Percentiles rank a stretch among this genome's conserved stretches.
Evolutionary conservation across 306 rosid species (phyloP).

Genomic region (Lupinus albus): DNA sequence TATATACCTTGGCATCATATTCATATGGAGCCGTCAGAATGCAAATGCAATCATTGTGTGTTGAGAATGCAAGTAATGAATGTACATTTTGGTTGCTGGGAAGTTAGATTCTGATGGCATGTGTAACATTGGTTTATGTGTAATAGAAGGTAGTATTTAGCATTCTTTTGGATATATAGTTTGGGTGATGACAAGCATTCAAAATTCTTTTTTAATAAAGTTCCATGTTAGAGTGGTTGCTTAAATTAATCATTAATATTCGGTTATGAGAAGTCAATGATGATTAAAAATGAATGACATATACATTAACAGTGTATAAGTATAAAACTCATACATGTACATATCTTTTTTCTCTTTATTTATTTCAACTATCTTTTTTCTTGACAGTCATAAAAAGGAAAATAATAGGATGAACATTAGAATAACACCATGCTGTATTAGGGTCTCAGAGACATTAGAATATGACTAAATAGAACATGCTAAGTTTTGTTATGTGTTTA

Average conservation of each 20-base stretch:
- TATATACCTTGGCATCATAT: conserved; percentile 34
- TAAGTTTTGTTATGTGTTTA: too few species aligned
- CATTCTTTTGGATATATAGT: conserved; percentile 48
- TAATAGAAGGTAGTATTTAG: conserved; percentile 53
- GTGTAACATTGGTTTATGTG: conserved; percentile 46
- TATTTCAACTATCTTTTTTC: too few species aligned
- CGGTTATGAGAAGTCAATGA: too few species aligned
- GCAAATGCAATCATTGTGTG: conserved; percentile 28
- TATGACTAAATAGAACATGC: too few species aligned
- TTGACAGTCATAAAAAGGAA: too few species aligned
- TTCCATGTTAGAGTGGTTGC: background rate
- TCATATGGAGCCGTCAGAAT: conserved; percentile 41
- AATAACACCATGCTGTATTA: background rate
- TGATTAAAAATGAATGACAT: too few species aligned
- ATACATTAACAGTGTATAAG: too few species aligned
- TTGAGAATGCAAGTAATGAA: conserved; percentile 27
- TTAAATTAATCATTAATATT: background rate
- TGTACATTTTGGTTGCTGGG: conserved; percentile 33
- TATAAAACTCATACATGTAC: too few species aligned
- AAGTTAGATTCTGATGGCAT: conserved; percentile 42
- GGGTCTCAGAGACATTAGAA: too few species aligned
- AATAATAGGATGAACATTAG: conserved; percentile 14
- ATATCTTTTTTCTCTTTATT: too few species aligned
- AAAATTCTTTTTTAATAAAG: background rate
- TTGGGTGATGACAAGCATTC: conserved; percentile 36